Percentiles rank a stretch among this genome's conserved stretches.
Evolutionary conservation across 2,329 filamentous ascomycete species (phyloP).

Genomic region (Coniosporium tulheliwenetii): DNA sequence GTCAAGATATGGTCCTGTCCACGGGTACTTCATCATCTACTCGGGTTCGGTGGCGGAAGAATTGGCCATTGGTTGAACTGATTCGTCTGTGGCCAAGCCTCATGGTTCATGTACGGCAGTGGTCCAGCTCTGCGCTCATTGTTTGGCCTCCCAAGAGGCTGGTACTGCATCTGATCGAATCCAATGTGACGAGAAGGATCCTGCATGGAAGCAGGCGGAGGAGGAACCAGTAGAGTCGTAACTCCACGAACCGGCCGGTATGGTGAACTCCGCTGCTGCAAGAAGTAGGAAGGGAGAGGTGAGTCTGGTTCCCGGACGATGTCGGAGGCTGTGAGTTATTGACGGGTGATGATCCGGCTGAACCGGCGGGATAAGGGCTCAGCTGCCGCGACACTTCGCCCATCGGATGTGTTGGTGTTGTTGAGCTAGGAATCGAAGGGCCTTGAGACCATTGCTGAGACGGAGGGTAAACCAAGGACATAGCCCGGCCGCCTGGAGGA

Average conservation of each 20-base stretch:
- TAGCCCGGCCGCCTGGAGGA: slow-evolving; percentile 49
- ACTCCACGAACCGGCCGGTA: slow-evolving; percentile 84
- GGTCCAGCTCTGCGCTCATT: slow-evolving; percentile 28
- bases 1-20: too few species aligned
- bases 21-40: neutral
- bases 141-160: slow-evolving; percentile 29
- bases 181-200: slow-evolving; percentile 26
- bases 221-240: slow-evolving; percentile 78
- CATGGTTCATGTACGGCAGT: slow-evolving; percentile 16
- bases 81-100: neutral
- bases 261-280: slow-evolving; percentile 78
- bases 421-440: slow-evolving; percentile 22
- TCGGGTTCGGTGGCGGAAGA: neutral
- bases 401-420: slow-evolving; percentile 10
- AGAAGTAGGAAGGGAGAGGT: slow-evolving; percentile 78
- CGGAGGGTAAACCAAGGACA: slow-evolving; percentile 60
- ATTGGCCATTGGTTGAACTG: neutral
- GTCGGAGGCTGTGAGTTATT: neutral
- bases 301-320: slow-evolving; percentile 35
- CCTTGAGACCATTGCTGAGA: slow-evolving; percentile 36
- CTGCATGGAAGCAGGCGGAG: slow-evolving; percentile 64
- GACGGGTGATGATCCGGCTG: neutral
- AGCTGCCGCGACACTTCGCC: slow-evolving; percentile 7
- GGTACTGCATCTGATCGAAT: slow-evolving; percentile 35
- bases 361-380: neutral